Conservation (phyloP, 1,284 basidiomycete species). For the Trametes polyzona region DNA sequence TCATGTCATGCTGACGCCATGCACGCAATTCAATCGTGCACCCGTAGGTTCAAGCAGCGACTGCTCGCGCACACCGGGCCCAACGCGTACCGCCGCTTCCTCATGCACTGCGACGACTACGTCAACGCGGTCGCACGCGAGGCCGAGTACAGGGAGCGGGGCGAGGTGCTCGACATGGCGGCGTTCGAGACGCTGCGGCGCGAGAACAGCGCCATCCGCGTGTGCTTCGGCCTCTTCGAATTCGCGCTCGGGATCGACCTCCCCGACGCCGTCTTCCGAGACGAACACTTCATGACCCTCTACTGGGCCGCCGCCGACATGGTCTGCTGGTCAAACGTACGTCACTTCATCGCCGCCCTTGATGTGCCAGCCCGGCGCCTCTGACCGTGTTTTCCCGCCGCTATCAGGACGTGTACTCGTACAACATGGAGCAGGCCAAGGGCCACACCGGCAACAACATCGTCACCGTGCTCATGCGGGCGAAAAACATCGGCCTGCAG, state of each 20-base stretch:
- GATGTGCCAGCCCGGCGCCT: not conserved
- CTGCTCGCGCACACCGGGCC: slow-evolving; percentile 48
- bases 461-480: slow-evolving; percentile 44
- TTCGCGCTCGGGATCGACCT: slow-evolving; percentile 44
- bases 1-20: slow-evolving; percentile 1
- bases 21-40: slow-evolving; percentile 6
- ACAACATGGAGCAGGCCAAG: slow-evolving; percentile 44
- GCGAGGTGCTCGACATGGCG: slow-evolving; percentile 37
- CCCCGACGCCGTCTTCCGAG: slow-evolving; percentile 42
- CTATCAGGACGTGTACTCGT: slow-evolving; percentile 48
- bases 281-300: slow-evolving; percentile 38
- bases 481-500: slow-evolving; percentile 40
- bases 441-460: slow-evolving; percentile 45
- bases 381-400: not conserved
- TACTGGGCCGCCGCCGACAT: slow-evolving; percentile 45
- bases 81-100: slow-evolving; percentile 44
- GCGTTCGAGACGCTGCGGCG: slow-evolving; percentile 41
- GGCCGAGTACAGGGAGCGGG: slow-evolving; percentile 39
- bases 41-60: slow-evolving; percentile 53
- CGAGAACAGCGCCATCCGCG: slow-evolving; percentile 44
- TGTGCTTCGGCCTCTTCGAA: slow-evolving; percentile 45
- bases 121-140: slow-evolving; percentile 42
- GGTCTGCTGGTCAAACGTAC: slow-evolving; percentile 48
- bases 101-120: slow-evolving; percentile 39
- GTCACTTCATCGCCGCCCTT: slow-evolving; percentile 11